Conservation (phyloP, 139 green algal species). For the Yamagishiella unicocca region DNA sequence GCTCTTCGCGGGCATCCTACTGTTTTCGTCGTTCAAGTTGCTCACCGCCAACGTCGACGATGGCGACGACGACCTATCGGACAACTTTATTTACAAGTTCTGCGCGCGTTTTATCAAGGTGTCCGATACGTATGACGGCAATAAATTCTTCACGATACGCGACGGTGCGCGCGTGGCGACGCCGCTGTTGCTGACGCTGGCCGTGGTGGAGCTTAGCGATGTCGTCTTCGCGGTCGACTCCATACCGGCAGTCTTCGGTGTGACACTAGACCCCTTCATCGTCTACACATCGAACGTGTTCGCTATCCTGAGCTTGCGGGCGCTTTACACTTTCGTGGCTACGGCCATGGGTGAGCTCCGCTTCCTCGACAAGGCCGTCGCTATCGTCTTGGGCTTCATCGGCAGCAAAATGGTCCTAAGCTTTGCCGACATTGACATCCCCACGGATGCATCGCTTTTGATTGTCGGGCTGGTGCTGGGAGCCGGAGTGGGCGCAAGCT, state of each 20-base stretch:
- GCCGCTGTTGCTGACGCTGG: conserved; percentile 93
- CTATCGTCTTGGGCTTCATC: conserved; percentile 90
- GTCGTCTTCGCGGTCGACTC: conserved; percentile 95
- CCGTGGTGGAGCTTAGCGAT: conserved; percentile 94
- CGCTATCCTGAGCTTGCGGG: conserved; percentile 87
- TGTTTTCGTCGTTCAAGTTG: conserved; percentile 88
- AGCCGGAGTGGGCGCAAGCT: conserved; percentile 80
- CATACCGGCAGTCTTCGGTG: conserved; percentile 86
- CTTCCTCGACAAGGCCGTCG: conserved; percentile 90
- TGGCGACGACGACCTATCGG: conserved; percentile 77
- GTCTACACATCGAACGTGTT: conserved; percentile 98
- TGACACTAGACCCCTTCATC: conserved; percentile 97
- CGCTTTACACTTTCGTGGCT: conserved; percentile 81
- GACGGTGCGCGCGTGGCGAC: conserved; percentile 75
- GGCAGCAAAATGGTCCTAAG: conserved; percentile 87
- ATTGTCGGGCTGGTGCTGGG: conserved; percentile 81
- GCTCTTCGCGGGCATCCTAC: conserved; percentile 93
- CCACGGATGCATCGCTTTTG: conserved; percentile 80
- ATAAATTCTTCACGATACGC: conserved; percentile 91
- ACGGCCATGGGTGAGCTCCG: conserved; percentile 68
- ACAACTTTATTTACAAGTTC: conserved; percentile 83
- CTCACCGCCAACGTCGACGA: conserved; percentile 73
- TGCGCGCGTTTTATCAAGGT: conserved; percentile 81
- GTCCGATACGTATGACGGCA: conserved; percentile 86
- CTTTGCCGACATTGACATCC: conserved; percentile 80